These are phyloP conservation scores for Claviceps lovelessii DNA, from an alignment of 2,329 filamentous ascomycete genomes.

Conservation along the genomic window DNA sequence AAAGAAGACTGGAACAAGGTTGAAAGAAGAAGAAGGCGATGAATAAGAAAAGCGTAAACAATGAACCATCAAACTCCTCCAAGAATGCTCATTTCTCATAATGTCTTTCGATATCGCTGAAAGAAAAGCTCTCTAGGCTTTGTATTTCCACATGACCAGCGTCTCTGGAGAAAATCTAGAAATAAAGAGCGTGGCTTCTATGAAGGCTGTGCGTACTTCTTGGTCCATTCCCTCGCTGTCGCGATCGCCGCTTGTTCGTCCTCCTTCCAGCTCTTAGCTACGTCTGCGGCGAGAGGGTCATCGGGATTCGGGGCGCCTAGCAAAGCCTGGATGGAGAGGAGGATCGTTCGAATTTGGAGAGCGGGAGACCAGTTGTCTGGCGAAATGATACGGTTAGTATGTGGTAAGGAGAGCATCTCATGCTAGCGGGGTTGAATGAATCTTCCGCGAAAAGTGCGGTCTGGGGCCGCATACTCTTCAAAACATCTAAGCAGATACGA, in stretches of 20 bases:
- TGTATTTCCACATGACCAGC: not conserved
- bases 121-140: conserved; percentile 1
- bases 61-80: conserved; percentile 11
- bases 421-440: not conserved
- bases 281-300: conserved; percentile 94
- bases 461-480: conserved; percentile 59
- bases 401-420: not conserved
- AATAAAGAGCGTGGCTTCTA: conserved; percentile 5
- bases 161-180: not conserved
- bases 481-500: conserved; percentile 88
- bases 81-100: conserved; percentile 10
- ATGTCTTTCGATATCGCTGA: conserved; percentile 4
- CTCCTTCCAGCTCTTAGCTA: conserved; percentile 96
- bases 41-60: not conserved
- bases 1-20: not conserved
- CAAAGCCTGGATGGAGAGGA: conserved; percentile 95
- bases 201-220: conserved; percentile 53
- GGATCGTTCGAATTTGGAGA: conserved; percentile 91
- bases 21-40: not conserved
- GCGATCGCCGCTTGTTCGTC: conserved; percentile 84
- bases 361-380: conserved; percentile 97
- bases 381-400: conserved; percentile 6
- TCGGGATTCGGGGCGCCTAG: conserved; percentile 94
- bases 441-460: not conserved
- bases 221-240: conserved; percentile 86